A percentile compares a stretch with the other conserved stretches of the same genome.
These are phyloP conservation scores for Pythium plurisporium DNA, from an alignment of 352 stramenopile genomes.

Conservation along the genomic window DNA sequence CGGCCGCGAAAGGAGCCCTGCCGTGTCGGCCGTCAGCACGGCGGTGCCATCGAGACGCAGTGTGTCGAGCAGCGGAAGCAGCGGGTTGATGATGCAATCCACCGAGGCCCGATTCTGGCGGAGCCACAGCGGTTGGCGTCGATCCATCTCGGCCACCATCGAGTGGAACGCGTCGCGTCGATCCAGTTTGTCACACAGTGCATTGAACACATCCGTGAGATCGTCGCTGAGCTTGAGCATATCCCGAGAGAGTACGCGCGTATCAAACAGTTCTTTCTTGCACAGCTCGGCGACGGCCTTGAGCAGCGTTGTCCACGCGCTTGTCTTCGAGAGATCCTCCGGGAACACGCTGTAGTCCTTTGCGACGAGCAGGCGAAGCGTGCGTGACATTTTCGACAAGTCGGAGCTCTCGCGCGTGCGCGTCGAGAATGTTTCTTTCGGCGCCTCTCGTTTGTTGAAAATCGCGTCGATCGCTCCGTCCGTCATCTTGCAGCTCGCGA, in stretches of 20 bases:
- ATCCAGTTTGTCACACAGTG: conserved; percentile 20
- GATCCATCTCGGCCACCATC: conserved; percentile 9
- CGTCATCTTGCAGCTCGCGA: conserved; percentile 25
- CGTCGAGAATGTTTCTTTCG: background rate
- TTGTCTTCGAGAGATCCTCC: background rate
- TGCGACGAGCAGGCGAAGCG: conserved; percentile 21
- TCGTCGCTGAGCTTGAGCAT: conserved; percentile 29
- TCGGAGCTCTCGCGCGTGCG: conserved; percentile 23
- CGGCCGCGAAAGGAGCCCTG: background rate
- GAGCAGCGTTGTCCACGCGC: conserved; percentile 2
- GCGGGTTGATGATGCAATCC: conserved; percentile 8
- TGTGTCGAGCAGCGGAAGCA: conserved; percentile 28
- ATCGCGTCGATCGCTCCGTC: conserved; percentile 22
- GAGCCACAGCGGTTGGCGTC: background rate
- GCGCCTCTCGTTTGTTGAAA: conserved; percentile 6
- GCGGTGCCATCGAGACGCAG: conserved; percentile 18
- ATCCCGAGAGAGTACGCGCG: conserved; percentile 27
- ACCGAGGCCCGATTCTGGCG: background rate
- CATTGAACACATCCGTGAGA: conserved; percentile 20
- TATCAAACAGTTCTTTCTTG: conserved; percentile 26
- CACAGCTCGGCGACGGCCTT: conserved; percentile 8
- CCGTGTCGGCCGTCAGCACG: conserved; percentile 9
- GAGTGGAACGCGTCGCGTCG: conserved; percentile 14
- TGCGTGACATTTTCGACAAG: conserved; percentile 20
- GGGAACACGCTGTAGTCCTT: conserved; percentile 25